phyloP scores from a whole-genome alignment of 495 filamentous ascomycete species.

The Penicillium simplicissimum region DNA sequence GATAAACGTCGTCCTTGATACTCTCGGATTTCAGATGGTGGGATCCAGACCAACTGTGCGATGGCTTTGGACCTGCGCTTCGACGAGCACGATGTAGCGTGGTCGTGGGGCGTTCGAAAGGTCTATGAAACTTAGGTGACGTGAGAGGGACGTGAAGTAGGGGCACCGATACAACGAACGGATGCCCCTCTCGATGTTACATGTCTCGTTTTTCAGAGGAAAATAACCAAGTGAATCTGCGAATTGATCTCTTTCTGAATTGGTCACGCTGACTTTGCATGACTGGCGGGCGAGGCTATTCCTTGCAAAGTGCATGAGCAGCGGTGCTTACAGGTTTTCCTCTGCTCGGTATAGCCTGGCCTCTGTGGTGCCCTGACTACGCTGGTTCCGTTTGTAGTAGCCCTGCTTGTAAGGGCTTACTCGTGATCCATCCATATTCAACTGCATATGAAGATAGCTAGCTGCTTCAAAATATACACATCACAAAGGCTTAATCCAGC shows the following conservation, averaged over 20 bases:
- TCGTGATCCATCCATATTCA: neutral
- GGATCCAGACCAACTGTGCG: constrained; percentile 6
- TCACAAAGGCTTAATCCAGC: neutral
- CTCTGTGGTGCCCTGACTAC: neutral
- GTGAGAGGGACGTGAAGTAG: constrained; percentile 9
- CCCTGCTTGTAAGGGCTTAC: neutral
- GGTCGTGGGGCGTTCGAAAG: constrained; percentile 6
- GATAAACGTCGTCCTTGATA: constrained; percentile 15
- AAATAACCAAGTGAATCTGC: neutral
- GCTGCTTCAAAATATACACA: constrained; percentile 2
- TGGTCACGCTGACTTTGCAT: constrained; percentile 4
- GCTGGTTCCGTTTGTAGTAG: neutral
- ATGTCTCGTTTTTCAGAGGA: neutral
- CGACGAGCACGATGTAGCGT: constrained; percentile 1
- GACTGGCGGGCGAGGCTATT: neutral
- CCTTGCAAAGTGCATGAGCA: constrained; percentile 5
- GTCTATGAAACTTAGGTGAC: constrained; percentile 21
- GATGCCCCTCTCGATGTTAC: neutral
- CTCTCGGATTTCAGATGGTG: neutral
- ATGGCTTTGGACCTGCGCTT: constrained; percentile 9
- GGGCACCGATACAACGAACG: neutral
- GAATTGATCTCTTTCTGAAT: neutral
- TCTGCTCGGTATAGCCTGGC: neutral
- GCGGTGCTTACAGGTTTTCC: neutral
- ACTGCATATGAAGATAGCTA: neutral